Evolutionary conservation across 768 basidiomycete genomes (phyloP).

Genomic region (Lactifluus volemus): DNA sequence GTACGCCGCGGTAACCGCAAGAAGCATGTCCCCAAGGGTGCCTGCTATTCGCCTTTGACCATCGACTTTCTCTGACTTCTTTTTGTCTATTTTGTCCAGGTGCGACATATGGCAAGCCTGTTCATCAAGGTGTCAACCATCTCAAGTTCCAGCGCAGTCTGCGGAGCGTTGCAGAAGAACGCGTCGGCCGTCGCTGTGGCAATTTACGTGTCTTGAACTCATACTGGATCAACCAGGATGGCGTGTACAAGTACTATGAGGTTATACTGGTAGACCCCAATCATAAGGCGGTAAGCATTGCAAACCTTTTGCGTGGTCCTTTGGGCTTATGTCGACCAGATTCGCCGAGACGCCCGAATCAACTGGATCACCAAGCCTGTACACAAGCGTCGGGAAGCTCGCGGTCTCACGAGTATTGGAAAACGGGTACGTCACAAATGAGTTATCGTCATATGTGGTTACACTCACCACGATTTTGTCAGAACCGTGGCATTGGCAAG

Average conservation of each 20-base stretch:
- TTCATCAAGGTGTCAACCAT: constrained; percentile 98
- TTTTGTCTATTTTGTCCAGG: constrained; percentile 34
- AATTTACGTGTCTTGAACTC: constrained; percentile 96
- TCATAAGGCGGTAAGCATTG: constrained; percentile 76
- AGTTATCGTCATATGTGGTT: constrained; percentile 1
- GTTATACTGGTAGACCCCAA: constrained; percentile 95
- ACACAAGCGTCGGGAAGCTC: constrained; percentile 96
- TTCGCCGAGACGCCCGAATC: constrained; percentile 94
- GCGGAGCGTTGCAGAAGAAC: constrained; percentile 93
- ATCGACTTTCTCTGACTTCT: not conserved
- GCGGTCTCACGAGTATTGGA: constrained; percentile 93
- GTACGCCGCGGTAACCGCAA: constrained; percentile 98
- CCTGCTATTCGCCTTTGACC: constrained; percentile 15
- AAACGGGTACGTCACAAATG: constrained; percentile 61
- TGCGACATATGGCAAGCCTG: constrained; percentile 98
- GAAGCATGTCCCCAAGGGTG: constrained; percentile 96
- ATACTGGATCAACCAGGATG: constrained; percentile 99
- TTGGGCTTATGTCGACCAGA: constrained; percentile 35
- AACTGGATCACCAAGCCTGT: constrained; percentile 99
- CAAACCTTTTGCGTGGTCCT: not conserved
- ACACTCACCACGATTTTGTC: not conserved
- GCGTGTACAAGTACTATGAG: constrained; percentile 98
- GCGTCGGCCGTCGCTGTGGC: constrained; percentile 92
- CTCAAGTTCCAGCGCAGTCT: constrained; percentile 95
- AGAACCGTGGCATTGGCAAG: constrained; percentile 98